Base-by-base conservation (phyloP, 805 yeast genomes). In the Barnettozyma wickerhamii region DNA sequence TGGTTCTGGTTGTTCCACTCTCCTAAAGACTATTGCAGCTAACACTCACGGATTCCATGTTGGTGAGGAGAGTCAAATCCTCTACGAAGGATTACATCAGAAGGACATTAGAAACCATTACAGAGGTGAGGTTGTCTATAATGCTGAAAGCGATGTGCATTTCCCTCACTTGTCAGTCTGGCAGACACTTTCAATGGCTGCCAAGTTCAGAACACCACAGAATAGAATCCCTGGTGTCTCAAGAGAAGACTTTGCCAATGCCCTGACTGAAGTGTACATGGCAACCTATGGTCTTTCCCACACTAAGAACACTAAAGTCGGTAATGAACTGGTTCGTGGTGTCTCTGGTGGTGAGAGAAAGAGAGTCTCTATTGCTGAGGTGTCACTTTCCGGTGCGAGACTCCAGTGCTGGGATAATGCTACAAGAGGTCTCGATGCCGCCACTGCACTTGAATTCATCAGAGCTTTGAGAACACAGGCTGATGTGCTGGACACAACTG, bases 291-390 rank as follows among this genome's bases (percentile, higher is more conserved):
- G 76, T 39, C 49, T 65, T 32, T 49, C 59, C 7, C 86, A 81
- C 54, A 79, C 84, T 10, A 68, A 71, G 49, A 66, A 79, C 55
- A 81, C 87, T 21, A 69, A 76, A 41, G 86, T 81, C 35, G 87
- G 88, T 55, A 72, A 75, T 50, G 84, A 80, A 46, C 69, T 72
- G 35, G 75, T 79, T 21, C 71, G 85, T 58, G 88, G 88, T 62
- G 78, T 81, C 33, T 79, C 85, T 23, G 88, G 87, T 58, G 88
- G 87, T 65, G 84, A 81, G 62, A 66, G 87, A 51, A 81, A 81
- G 60, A 75, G 87, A 66, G 86, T 80, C 17, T 78, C 85, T 13
- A 78, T 81, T 52, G 84, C 83, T 10, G 87, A 81, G 60, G 84
- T 72, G 33, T 53, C 70, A 13, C 51, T 67, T 20, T 58, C 68